Conservation (phyloP, 169 alveolate species). For the Eimeria maxima region DNA sequence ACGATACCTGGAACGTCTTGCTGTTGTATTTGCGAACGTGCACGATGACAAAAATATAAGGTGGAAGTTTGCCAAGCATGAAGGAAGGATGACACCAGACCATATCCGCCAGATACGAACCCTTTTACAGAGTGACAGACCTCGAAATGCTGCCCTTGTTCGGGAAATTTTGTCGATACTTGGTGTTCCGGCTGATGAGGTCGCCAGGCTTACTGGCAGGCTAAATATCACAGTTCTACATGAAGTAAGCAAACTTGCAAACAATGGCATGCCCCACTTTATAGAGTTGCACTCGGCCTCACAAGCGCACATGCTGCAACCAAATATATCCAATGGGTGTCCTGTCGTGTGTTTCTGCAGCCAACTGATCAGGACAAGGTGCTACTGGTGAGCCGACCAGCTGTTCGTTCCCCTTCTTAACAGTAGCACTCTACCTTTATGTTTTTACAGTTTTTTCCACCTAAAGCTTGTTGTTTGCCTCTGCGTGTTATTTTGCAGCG, state of each 20-base stretch:
- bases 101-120: constrained; percentile 2
- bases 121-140: constrained; percentile 38
- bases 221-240: constrained; percentile 9
- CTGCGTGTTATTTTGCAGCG: constrained; percentile 45
- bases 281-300: too few relatives aligned
- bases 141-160: constrained; percentile 65
- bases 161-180: constrained; percentile 39
- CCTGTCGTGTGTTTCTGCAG: constrained; percentile 29
- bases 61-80: constrained; percentile 64
- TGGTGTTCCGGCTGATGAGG: constrained; percentile 48
- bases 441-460: neutral
- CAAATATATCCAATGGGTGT: neutral
- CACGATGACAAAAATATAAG: neutral
- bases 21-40: constrained; percentile 50
- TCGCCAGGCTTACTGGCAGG: constrained; percentile 67
- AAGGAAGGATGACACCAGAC: constrained; percentile 41
- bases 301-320: neutral
- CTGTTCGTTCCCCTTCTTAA: too few relatives aligned
- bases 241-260: constrained; percentile 7
- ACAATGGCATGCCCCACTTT: neutral
- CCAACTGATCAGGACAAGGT: constrained; percentile 73
- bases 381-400: constrained; percentile 21
- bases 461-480: neutral
- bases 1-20: constrained; percentile 57
- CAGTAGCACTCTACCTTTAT: neutral